These are phyloP conservation scores for Phycomyces nitens DNA, from an alignment of 192 early-diverging fungal species.

Conservation along the genomic window DNA sequence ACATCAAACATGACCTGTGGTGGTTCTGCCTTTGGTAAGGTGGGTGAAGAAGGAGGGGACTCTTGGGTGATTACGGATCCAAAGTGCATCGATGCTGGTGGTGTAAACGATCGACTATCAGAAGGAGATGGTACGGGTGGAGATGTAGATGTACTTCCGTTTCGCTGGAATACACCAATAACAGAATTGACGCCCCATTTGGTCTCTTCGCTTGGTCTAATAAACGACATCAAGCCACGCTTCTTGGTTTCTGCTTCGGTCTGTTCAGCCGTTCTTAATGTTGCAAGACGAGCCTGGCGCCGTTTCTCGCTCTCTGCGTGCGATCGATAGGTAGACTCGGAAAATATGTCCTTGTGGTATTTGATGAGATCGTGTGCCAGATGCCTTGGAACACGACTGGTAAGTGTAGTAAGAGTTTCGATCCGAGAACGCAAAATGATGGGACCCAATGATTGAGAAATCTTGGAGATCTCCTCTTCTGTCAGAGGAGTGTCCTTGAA, in stretches of 20 bases:
- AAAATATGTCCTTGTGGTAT: slow-evolving; percentile 42
- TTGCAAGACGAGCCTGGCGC: slow-evolving; percentile 14
- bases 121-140: neutral
- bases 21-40: slow-evolving; percentile 1
- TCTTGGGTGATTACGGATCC: slow-evolving; percentile 14
- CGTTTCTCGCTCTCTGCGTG: slow-evolving; percentile 28
- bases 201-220: slow-evolving; percentile 13
- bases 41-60: slow-evolving; percentile 27
- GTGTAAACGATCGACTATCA: neutral
- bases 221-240: slow-evolving; percentile 18
- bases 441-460: slow-evolving; percentile 46
- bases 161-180: slow-evolving; percentile 26
- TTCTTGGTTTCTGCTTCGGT: slow-evolving; percentile 2
- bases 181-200: slow-evolving; percentile 19
- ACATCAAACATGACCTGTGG: slow-evolving; percentile 25
- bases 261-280: neutral
- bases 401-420: slow-evolving; percentile 38
- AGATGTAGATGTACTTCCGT: neutral
- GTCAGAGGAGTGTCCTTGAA: neutral
- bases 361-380: slow-evolving; percentile 45
- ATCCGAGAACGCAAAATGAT: slow-evolving; percentile 43
- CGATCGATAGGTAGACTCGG: slow-evolving; percentile 11
- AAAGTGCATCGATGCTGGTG: slow-evolving; percentile 2
- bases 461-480: slow-evolving; percentile 29
- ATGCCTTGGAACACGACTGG: slow-evolving; percentile 39